Evolutionary conservation across 768 basidiomycete species (phyloP), one percentile per base, ranked within the genome.

Genomic region (Collybiopsis confluens): DNA sequence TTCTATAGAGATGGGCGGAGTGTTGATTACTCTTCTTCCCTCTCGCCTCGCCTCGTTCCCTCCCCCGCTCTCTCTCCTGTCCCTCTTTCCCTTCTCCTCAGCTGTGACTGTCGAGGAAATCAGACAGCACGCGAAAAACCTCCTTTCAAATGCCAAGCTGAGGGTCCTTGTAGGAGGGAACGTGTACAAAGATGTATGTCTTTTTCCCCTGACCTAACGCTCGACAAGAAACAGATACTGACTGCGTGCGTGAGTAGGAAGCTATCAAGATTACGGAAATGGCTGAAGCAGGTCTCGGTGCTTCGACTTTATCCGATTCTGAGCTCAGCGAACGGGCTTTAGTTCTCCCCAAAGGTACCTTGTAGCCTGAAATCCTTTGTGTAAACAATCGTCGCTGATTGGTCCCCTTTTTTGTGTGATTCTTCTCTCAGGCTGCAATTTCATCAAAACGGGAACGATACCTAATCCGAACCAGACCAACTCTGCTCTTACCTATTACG

Each of bases 381-480:
- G 11, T 47, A 11, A 40, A 33, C 27, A 15, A 37, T 27, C 48
- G 43, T n/a, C n/a, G n/a, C n/a, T n/a, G n/a, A n/a, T n/a, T n/a
- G n/a, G n/a, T n/a, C n/a, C n/a, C n/a, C n/a, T n/a, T n/a, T n/a
- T n/a, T n/a, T n/a, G n/a, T n/a, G n/a, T n/a, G n/a, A 52, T 26
- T 30, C 35, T 35, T 20, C 48, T 18, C 56, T 1, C 62, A 94
- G 93, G 78, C 4, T 85, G 81, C 42, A 87, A 93, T 63, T 78
- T 77, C 60, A 75, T 86, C 50, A 87, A 83, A 76, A 74, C 81
- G 6, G 62, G 79, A 2, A 75, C 77, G 2, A 81, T 96, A 23
- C 83, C 85, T 3, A 98, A 98, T 66, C 78, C 83, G 2, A 84
- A 90, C 60, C 88, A 99, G 68, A 73, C 85, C 45, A 99, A 98